Base-by-base conservation (phyloP, 2,329 filamentous ascomycete species). In the Madurella fahalii region DNA sequence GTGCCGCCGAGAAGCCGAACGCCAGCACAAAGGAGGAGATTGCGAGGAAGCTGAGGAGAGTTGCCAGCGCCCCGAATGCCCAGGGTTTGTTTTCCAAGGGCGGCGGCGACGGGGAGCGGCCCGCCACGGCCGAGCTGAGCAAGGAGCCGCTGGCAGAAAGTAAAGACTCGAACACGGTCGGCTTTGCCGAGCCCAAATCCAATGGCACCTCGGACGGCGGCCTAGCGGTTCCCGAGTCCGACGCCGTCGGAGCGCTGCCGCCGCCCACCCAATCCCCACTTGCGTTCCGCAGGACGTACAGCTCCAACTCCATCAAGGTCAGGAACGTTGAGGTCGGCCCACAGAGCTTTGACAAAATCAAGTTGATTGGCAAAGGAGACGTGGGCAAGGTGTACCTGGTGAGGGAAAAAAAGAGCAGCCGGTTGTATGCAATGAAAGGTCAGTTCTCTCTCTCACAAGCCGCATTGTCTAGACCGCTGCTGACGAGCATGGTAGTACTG, bases 341-440 rank as follows among this genome's bases (percentile, higher is more conserved):
- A 0, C 81, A 89, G 59, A 97, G 93, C 70, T 99, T 99, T 66
- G 94, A 99, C 79, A 99, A 99, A 82, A 96, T 99, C 73, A 99
- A 99, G 73, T 81, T 99, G 73, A 96, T 99, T 68, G 94, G 94
- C 53, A 99, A 99, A 76, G 94, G 94, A 55, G 94, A 99, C 72
- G 94, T 99, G 20, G 94, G 94, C 58, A 99, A 99, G 76, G 94
- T 99, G 1, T 99, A 99, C 69, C 77, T 99, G 63, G 94, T 99
- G 49, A 83, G 91, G 63, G 94, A 99, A 74, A 99, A 99, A 83
- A 97, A 97, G 82, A 96, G 92, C 67, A 86, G 85, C 64, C 83
- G 94, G 62, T 75, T 99, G 49, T 99, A 97, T 74, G 94, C 94
- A 52, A 99, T 99, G 94, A 99, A 99, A 76, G 93, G 93, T 96